Percentiles rank a stretch among this genome's conserved stretches.
These are phyloP conservation scores for Lecanicillium sp. DNA, from an alignment of 2,329 filamentous ascomycete species.

Conservation along the genomic window DNA sequence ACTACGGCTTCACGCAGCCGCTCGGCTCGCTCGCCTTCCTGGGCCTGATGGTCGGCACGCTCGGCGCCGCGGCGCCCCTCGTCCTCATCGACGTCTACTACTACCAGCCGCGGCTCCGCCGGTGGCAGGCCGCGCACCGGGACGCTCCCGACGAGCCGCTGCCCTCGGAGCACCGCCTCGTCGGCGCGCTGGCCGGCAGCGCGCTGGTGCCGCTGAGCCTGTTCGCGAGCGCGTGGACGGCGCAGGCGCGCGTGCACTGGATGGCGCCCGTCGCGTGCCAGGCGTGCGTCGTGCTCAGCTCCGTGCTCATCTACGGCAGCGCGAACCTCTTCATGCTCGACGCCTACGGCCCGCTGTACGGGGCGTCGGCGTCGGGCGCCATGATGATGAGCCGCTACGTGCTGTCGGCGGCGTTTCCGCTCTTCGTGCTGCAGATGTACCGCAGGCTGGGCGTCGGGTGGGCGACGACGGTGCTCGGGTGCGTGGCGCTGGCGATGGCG, in stretches of 20 bases:
- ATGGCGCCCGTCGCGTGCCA: constrained; percentile 23
- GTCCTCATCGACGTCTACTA: constrained; percentile 46
- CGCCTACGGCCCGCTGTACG: constrained; percentile 23
- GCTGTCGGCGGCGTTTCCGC: constrained; percentile 53
- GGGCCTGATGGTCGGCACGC: constrained; percentile 62
- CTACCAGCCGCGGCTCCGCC: constrained; percentile 49
- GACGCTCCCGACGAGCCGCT: constrained; percentile 42
- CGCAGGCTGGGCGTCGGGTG: constrained; percentile 34
- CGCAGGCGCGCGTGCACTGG: constrained; percentile 20
- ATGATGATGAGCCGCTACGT: constrained; percentile 38
- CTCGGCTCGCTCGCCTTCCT: constrained; percentile 61
- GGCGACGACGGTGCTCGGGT: constrained; percentile 38
- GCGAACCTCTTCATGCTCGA: constrained; percentile 25
- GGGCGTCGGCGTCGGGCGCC: constrained; percentile 22
- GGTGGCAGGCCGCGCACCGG: constrained; percentile 35
- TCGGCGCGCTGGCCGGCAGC: constrained; percentile 55
- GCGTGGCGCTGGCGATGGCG: constrained; percentile 31
- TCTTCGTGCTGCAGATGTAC: constrained; percentile 33
- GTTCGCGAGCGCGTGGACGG: constrained; percentile 65
- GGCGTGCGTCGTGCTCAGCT: constrained; percentile 21
- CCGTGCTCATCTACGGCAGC: constrained; percentile 24
- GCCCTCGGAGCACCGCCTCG: constrained; percentile 61
- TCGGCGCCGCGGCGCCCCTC: constrained; percentile 35
- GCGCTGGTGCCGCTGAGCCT: constrained; percentile 57
- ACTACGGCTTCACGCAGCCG: constrained; percentile 53